Percentiles rank a stretch among this genome's conserved stretches.
phyloP scores from a whole-genome alignment of 1,284 basidiomycete species.

The Ceratobasidium sp. region DNA sequence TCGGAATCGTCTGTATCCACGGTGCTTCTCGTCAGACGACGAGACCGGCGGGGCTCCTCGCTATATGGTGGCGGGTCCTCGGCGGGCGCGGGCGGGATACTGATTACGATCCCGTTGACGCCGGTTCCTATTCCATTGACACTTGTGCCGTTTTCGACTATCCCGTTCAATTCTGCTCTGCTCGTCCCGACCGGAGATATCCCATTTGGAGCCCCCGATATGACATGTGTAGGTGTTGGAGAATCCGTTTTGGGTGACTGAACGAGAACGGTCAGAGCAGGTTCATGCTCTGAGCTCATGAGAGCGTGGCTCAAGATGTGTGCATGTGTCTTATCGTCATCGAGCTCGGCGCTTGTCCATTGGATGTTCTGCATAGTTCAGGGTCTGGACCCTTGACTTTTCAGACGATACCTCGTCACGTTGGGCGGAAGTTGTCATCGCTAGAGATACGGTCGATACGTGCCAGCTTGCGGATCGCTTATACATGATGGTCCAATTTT shows the following conservation, averaged over 20 bases:
- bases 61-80: conserved; percentile 31
- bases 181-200: not conserved
- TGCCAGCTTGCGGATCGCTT: too few relatives aligned
- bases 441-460: too few relatives aligned
- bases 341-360: not conserved
- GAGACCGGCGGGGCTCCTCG: conserved; percentile 28
- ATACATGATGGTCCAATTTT: not conserved
- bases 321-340: conserved; percentile 2
- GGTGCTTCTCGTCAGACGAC: not conserved
- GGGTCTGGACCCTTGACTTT: not conserved
- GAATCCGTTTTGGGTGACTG: conserved; percentile 34
- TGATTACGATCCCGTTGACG: not conserved
- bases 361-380: not conserved
- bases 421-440: not conserved
- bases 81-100: not conserved
- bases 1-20: conserved; percentile 8
- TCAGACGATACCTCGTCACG: not conserved
- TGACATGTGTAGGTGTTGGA: not conserved
- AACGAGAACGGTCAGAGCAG: not conserved
- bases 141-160: not conserved
- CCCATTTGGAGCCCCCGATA: conserved; percentile 11
- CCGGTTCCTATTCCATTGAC: not conserved
- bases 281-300: conserved; percentile 34
- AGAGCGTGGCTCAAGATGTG: conserved; percentile 13
- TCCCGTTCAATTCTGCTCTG: not conserved